Conservation (phyloP, 331 rosid species). For the Stylosanthes scabra region DNA sequence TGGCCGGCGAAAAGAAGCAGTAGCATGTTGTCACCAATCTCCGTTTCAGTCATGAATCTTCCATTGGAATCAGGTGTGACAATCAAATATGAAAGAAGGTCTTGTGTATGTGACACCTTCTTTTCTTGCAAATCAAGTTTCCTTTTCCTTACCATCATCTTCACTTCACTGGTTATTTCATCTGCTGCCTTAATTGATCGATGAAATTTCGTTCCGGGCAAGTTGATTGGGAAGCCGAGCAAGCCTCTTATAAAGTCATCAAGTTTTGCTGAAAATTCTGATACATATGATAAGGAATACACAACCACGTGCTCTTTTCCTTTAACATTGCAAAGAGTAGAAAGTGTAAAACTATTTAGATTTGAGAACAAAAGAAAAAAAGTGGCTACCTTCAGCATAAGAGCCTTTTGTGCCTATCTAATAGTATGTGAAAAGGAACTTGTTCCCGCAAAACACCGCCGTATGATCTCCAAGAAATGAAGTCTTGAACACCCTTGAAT, state of each 20-base stretch:
- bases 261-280: constrained; percentile 51
- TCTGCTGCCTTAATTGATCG: constrained; percentile 61
- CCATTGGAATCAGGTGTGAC: constrained; percentile 59
- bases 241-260: constrained; percentile 62
- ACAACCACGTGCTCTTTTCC: constrained; percentile 48
- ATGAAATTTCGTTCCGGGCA: constrained; percentile 79
- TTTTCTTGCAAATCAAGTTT: constrained; percentile 67
- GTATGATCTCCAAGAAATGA: constrained; percentile 46
- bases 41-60: constrained; percentile 49
- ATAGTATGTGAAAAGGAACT: constrained; percentile 39
- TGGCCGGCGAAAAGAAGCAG: constrained; percentile 55
- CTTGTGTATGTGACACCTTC: constrained; percentile 63
- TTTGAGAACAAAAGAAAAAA: too few relatives aligned
- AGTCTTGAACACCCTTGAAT: constrained; percentile 52
- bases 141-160: constrained; percentile 64
- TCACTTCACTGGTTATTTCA: constrained; percentile 57
- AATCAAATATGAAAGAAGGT: constrained; percentile 82
- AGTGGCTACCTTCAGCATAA: neutral
- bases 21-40: constrained; percentile 52
- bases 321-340: constrained; percentile 32
- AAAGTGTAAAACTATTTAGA: too few relatives aligned
- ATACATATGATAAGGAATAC: constrained; percentile 43
- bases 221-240: constrained; percentile 66
- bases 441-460: constrained; percentile 55
- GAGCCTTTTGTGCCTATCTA: neutral